A percentile compares a stretch with the other conserved stretches of the same genome.
Conservation (phyloP, 495 filamentous ascomycete genomes). For the Aspergillus hancockii region DNA sequence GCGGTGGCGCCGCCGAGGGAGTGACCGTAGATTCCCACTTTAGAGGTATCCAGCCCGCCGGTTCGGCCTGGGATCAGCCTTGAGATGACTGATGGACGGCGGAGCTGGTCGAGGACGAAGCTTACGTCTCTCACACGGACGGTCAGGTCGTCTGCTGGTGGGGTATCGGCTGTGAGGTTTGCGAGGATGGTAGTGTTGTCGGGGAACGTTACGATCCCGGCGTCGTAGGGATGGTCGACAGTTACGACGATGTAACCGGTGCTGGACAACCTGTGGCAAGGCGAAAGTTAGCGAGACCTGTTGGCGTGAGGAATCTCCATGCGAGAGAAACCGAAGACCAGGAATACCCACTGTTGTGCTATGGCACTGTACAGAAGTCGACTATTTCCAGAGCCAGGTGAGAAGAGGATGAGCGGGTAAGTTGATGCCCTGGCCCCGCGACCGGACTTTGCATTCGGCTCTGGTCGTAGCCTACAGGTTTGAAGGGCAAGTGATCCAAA, state of each 20-base stretch:
- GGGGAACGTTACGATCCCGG: slow-evolving; percentile 48
- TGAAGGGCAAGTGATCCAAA: no score
- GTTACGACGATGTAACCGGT: slow-evolving; percentile 47
- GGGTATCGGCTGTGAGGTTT: slow-evolving; percentile 16
- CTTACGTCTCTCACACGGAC: slow-evolving; percentile 34
- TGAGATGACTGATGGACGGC: slow-evolving; percentile 12
- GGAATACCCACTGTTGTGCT: slow-evolving; percentile 35
- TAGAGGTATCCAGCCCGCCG: slow-evolving; percentile 8
- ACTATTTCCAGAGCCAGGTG: slow-evolving; percentile 30
- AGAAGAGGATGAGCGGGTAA: slow-evolving; percentile 28
- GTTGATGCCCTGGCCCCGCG: no score
- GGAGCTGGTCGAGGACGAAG: slow-evolving; percentile 38
- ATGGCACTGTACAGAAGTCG: slow-evolving; percentile 42
- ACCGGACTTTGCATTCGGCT: no score
- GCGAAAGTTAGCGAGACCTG: no score
- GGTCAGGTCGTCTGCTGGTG: slow-evolving; percentile 13
- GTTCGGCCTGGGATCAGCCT: slow-evolving; percentile 15
- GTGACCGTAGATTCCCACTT: slow-evolving; percentile 49
- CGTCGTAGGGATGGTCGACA: slow-evolving; percentile 54
- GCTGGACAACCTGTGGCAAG: slow-evolving; percentile 24
- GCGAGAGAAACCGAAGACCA: no score
- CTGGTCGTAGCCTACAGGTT: no score
- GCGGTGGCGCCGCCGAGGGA: slow-evolving; percentile 55
- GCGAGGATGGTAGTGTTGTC: slow-evolving; percentile 35
- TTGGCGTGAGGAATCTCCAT: no score